Percentiles rank a stretch among this genome's conserved stretches.
phyloP scores from a whole-genome alignment of 129 eudicot species.

The Centrapalus pauciflorus region DNA sequence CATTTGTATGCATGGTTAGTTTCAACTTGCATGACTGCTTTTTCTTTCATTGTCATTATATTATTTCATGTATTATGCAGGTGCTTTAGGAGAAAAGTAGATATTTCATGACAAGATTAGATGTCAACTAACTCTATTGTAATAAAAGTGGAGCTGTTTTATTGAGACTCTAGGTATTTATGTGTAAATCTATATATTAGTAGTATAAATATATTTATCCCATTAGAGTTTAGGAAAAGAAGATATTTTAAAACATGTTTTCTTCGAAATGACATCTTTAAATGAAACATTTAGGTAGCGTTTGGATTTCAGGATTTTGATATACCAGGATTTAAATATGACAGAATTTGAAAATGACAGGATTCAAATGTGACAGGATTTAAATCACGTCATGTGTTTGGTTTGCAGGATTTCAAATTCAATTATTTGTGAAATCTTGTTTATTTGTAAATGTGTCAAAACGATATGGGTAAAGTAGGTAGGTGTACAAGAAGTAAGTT shows the following conservation, averaged over 20 bases:
- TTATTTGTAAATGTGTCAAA: too few species aligned
- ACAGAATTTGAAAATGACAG: too few species aligned
- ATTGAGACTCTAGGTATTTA: background rate
- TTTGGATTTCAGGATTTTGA: too few species aligned
- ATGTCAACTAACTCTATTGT: background rate
- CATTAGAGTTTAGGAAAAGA: background rate
- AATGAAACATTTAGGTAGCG: background rate
- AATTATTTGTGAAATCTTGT: too few species aligned
- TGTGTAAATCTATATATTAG: constrained; percentile 4
- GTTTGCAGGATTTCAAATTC: too few species aligned
- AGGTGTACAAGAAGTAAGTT: too few species aligned
- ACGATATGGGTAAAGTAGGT: too few species aligned
- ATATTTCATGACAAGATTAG: background rate
- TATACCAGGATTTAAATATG: too few species aligned
- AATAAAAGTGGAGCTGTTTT: background rate
- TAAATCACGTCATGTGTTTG: too few species aligned
- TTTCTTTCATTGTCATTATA: background rate
- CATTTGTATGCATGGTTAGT: constrained; percentile 74
- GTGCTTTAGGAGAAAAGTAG: background rate
- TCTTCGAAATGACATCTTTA: constrained; percentile 1
- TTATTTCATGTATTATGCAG: background rate
- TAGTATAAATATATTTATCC: background rate
- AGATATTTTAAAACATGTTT: background rate
- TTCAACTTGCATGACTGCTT: background rate
- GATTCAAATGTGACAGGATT: too few species aligned